Evolutionary conservation across 2,329 filamentous ascomycete species (phyloP).

Genomic region (Aspergillus fumigatus): DNA sequence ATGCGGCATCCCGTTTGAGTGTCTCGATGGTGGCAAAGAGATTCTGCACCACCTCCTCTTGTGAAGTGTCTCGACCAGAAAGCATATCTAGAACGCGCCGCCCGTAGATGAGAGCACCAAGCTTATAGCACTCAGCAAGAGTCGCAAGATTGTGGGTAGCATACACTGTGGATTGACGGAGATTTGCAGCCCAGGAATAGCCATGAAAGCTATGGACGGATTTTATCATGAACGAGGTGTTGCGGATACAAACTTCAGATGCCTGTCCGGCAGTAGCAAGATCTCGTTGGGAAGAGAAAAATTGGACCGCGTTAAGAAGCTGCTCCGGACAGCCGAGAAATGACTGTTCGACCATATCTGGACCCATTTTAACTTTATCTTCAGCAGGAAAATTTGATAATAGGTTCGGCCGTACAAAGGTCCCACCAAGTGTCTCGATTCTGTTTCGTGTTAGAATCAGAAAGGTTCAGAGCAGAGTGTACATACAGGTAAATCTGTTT

Average conservation of each 20-base stretch:
- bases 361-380: conserved; percentile 10
- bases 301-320: conserved; percentile 26
- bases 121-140: conserved; percentile 26
- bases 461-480: no score
- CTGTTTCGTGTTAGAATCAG: conserved; percentile 7
- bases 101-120: conserved; percentile 29
- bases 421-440: conserved; percentile 30
- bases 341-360: conserved; percentile 29
- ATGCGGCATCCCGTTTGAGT: conserved; percentile 18
- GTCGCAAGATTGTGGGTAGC: conserved; percentile 16
- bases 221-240: conserved; percentile 10
- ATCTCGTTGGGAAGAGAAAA: conserved; percentile 24
- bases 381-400: conserved; percentile 20
- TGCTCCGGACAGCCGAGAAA: conserved; percentile 35
- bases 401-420: conserved; percentile 29
- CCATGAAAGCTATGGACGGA: conserved; percentile 22
- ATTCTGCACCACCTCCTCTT: conserved; percentile 20
- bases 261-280: conserved; percentile 10
- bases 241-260: conserved; percentile 2
- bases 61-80: conserved; percentile 5
- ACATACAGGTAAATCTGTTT: conserved; percentile 29
- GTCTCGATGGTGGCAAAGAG: conserved; percentile 21
- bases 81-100: conserved; percentile 27
- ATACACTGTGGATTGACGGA: conserved; percentile 16
- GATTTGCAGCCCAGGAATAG: conserved; percentile 20